Conservation (phyloP, 768 basidiomycete species). For the Termitomyces sp. region DNA sequence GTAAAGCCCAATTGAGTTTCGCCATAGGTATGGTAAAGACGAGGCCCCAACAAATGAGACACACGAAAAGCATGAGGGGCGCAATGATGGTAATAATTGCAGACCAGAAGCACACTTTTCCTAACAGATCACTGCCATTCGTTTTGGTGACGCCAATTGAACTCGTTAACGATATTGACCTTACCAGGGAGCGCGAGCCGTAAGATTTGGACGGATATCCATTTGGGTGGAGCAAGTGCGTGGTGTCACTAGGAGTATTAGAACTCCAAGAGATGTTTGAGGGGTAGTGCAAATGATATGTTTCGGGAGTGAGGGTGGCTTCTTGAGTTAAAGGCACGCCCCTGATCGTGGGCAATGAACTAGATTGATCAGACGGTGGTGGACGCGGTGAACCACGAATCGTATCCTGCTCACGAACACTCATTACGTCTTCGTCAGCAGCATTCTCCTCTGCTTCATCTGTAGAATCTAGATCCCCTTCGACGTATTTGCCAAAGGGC, state of each 20-base stretch:
- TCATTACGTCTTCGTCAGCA: constrained; percentile 27
- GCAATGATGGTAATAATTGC: constrained; percentile 73
- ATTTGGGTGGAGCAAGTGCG: constrained; percentile 34
- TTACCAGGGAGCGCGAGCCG: constrained; percentile 46
- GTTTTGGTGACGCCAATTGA: constrained; percentile 26
- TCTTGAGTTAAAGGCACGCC: constrained; percentile 35
- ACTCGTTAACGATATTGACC: constrained; percentile 24
- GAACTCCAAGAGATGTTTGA: constrained; percentile 39
- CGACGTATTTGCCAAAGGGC: constrained; percentile 99
- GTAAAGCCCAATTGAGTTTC: constrained; percentile 91
- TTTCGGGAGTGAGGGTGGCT: constrained; percentile 38
- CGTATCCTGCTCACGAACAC: constrained; percentile 26
- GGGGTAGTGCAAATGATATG: constrained; percentile 23
- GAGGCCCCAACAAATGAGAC: constrained; percentile 90
- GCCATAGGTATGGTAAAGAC: constrained; percentile 98
- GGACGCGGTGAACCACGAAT: constrained; percentile 28
- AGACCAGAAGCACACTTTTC: constrained; percentile 79
- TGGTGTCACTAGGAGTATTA: constrained; percentile 37
- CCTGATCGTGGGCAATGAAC: constrained; percentile 14
- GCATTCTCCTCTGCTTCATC: constrained; percentile 32
- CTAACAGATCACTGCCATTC: constrained; percentile 48
- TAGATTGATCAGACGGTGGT: constrained; percentile 12
- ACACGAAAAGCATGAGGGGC: constrained; percentile 83
- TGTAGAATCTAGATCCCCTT: constrained; percentile 52
- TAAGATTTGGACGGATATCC: constrained; percentile 56